phyloP scores from a whole-genome alignment of 2,329 filamentous ascomycete genomes.

The Rugonectria rugulosa region DNA sequence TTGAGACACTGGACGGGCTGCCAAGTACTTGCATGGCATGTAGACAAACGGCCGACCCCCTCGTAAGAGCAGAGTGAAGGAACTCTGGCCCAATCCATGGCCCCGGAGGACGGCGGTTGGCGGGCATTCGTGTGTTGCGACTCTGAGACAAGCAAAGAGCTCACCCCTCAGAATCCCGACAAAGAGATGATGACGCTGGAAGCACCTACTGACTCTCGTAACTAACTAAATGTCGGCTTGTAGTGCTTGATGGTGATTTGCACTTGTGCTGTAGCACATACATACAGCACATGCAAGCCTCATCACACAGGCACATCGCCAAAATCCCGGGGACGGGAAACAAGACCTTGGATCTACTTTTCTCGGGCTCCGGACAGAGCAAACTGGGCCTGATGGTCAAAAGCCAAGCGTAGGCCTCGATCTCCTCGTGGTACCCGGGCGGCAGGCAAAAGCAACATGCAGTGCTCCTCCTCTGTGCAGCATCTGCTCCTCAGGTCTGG shows the following conservation, averaged over 20 bases:
- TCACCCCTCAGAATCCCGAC: not conserved
- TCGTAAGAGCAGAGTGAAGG: too few relatives aligned
- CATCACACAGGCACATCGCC: not conserved
- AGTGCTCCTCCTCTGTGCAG: too few relatives aligned
- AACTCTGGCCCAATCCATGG: conserved; percentile 3
- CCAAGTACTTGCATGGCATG: too few relatives aligned
- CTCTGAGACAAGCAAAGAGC: not conserved
- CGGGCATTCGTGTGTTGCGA: not conserved
- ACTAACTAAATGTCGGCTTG: too few relatives aligned
- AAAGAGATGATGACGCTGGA: not conserved
- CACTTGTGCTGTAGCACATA: too few relatives aligned
- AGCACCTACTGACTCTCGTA: too few relatives aligned
- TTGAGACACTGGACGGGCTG: too few relatives aligned
- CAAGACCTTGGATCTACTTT: too few relatives aligned
- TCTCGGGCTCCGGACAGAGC: not conserved
- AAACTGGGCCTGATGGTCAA: not conserved
- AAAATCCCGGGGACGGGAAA: not conserved
- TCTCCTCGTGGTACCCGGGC: not conserved
- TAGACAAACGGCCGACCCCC: too few relatives aligned
- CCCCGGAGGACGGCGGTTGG: not conserved
- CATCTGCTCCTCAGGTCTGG: not conserved
- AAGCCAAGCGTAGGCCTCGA: not conserved
- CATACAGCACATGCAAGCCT: too few relatives aligned
- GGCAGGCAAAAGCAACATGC: not conserved
- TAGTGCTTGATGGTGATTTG: too few relatives aligned